These are phyloP conservation scores for Apiotrichum gamsii DNA, from an alignment of 1,284 basidiomycete species.

Conservation along the genomic window DNA sequence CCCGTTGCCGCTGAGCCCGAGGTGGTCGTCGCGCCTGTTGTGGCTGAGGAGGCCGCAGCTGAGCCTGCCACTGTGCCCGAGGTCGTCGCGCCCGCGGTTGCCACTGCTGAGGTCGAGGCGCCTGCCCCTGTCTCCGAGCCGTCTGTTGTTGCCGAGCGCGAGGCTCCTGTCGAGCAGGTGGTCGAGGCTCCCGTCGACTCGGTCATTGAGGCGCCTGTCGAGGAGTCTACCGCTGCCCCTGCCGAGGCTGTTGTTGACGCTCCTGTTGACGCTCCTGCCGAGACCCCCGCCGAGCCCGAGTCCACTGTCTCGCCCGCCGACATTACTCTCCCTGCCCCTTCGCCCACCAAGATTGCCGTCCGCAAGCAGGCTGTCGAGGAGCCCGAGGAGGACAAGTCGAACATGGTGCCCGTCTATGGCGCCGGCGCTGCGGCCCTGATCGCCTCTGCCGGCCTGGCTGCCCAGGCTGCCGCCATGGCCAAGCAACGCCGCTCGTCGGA, in stretches of 20 bases:
- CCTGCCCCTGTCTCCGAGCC: neutral
- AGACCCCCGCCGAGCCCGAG: neutral
- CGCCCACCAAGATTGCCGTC: too few relatives aligned
- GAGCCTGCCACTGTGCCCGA: neutral
- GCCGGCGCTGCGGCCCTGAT: neutral
- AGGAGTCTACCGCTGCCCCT: neutral
- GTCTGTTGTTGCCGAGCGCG: neutral
- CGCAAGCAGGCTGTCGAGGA: neutral
- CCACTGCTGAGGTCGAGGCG: neutral
- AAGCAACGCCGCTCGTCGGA: neutral
- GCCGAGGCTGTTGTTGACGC: neutral
- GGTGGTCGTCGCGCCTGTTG: neutral
- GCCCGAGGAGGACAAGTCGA: neutral
- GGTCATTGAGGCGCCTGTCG: neutral
- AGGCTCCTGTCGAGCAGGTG: neutral
- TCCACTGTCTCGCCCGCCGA: too few relatives aligned
- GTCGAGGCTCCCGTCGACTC: neutral
- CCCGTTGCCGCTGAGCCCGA: conserved; percentile 26
- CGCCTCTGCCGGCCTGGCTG: neutral
- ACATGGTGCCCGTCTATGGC: neutral
- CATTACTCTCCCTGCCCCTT: neutral
- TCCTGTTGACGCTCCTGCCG: too few relatives aligned
- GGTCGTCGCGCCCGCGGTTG: neutral
- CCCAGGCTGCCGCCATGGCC: neutral
- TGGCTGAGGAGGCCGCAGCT: neutral